Evolutionary conservation across 1,284 basidiomycete species (phyloP).

Genomic region (Phellopilus nigrolimitatus): DNA sequence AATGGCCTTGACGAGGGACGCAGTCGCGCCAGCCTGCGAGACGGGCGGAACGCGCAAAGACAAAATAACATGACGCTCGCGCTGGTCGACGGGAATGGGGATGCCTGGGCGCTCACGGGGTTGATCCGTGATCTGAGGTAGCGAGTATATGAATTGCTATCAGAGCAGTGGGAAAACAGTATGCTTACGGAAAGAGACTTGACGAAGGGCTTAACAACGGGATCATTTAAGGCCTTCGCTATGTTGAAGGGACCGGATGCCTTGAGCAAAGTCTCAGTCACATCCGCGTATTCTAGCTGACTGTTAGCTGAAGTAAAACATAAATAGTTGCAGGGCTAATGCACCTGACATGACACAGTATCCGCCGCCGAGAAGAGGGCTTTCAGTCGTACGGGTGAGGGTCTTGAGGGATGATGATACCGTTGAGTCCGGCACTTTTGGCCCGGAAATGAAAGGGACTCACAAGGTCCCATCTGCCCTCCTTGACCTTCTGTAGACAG

Average conservation of each 20-base stretch:
- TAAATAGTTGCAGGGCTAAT: constrained; percentile 7
- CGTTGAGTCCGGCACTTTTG: neutral
- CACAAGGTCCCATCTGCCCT: constrained; percentile 82
- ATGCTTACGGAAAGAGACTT: constrained; percentile 59
- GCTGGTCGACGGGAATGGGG: constrained; percentile 43
- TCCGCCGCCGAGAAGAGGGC: constrained; percentile 49
- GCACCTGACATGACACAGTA: constrained; percentile 72
- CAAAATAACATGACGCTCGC: constrained; percentile 70
- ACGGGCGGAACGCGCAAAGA: constrained; percentile 55
- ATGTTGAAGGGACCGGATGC: constrained; percentile 51
- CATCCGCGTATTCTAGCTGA: constrained; percentile 65
- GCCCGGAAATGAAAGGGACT: constrained; percentile 28
- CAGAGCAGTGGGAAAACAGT: constrained; percentile 14
- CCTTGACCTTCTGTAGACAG: constrained; percentile 62
- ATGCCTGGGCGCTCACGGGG: constrained; percentile 62
- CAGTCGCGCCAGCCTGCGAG: constrained; percentile 43
- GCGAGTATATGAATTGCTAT: constrained; percentile 12
- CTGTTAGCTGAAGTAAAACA: constrained; percentile 18
- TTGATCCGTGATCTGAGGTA: constrained; percentile 71
- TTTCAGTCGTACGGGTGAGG: constrained; percentile 75
- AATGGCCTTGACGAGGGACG: constrained; percentile 58
- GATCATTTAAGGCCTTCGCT: constrained; percentile 53
- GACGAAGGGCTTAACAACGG: constrained; percentile 69
- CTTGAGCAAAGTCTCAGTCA: constrained; percentile 77
- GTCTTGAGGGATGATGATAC: constrained; percentile 39